Evolutionary conservation across 306 rosid species (phyloP), one percentile per base, ranked within the genome.

Genomic region (Oxytropis ochrocephala): DNA sequence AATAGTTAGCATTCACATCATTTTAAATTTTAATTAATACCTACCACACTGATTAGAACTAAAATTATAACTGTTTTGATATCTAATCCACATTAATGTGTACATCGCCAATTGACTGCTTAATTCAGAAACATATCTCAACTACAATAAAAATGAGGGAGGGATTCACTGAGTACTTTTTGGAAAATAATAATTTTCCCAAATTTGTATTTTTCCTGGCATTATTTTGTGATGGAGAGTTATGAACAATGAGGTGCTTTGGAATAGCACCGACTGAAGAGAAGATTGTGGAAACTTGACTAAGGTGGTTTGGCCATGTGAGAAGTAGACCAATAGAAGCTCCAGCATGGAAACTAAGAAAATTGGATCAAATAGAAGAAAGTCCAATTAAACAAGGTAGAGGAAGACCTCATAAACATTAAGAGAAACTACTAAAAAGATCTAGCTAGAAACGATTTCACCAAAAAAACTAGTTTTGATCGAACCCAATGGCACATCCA

Each of bases 1-100:
- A 56, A 55, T 19, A 21, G 74, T 78, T 66, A 73, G 73, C 54
- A 78, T 53, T 64, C 66, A 51, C 64, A 64, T 11, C 30, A 56
- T 69, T 24, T 56, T n/a, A 68, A 59, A 69, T n/a, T n/a, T n/a
- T n/a, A n/a, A 13, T 56, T 57, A 66, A 67, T 59, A 14, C 66
- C 44, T 6, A 8, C 12, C 73, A 67, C 4, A 7, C 35, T 58
- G 46, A 66, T 33, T 39, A 66, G 52, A 79, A 35, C 33, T 46
- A 68, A 79, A 67, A 60, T 35, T 52, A 8, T 38, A 64, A 44
- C 27, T 46, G 44, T 72, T 65, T 56, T 66, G 7, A 63, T 48
- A 50, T 32, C 64, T 33, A 74, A 74, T 61, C 75, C 55, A 53
- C 67, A 61, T 61, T 33, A 51, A 44, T 58, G 44, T 58, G 35